These are phyloP conservation scores for Cladosporium velox DNA, from an alignment of 2,329 filamentous ascomycete genomes.

Conservation along the genomic window DNA sequence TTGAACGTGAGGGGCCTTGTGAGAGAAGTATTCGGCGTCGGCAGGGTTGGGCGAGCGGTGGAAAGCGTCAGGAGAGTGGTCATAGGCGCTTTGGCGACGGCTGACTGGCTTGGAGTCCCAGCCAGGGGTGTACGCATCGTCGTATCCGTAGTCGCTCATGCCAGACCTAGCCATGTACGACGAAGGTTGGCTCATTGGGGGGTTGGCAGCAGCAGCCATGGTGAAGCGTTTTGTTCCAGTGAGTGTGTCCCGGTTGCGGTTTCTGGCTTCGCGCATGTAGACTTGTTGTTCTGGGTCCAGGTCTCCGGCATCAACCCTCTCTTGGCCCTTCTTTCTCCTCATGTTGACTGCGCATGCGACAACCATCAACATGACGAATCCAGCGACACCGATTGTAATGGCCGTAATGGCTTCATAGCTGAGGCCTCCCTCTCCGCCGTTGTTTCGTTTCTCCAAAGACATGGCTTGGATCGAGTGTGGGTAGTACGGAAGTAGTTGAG, in stretches of 20 bases:
- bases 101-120: constrained; percentile 14
- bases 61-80: constrained; percentile 1
- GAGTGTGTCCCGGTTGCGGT: constrained; percentile 19
- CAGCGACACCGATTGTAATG: constrained; percentile 16
- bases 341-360: constrained; percentile 18
- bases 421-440: constrained; percentile 12
- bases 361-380: constrained; percentile 20
- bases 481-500: not conserved
- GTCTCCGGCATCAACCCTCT: constrained; percentile 8
- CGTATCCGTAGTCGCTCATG: constrained; percentile 14
- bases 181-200: constrained; percentile 7
- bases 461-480: not conserved
- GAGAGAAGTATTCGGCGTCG: constrained; percentile 11
- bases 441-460: constrained; percentile 3
- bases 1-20: not conserved
- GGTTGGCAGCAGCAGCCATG: constrained; percentile 8
- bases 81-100: constrained; percentile 12
- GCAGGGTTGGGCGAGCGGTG: not conserved
- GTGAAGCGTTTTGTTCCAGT: constrained; percentile 19
- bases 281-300: constrained; percentile 19
- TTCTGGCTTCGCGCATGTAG: constrained; percentile 18
- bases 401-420: constrained; percentile 21
- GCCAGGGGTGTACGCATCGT: constrained; percentile 13
- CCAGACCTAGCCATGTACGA: constrained; percentile 16
- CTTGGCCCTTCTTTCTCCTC: constrained; percentile 10